phyloP scores from a whole-genome alignment of 257 asterid genomes.

The Ilex aquifolium region DNA sequence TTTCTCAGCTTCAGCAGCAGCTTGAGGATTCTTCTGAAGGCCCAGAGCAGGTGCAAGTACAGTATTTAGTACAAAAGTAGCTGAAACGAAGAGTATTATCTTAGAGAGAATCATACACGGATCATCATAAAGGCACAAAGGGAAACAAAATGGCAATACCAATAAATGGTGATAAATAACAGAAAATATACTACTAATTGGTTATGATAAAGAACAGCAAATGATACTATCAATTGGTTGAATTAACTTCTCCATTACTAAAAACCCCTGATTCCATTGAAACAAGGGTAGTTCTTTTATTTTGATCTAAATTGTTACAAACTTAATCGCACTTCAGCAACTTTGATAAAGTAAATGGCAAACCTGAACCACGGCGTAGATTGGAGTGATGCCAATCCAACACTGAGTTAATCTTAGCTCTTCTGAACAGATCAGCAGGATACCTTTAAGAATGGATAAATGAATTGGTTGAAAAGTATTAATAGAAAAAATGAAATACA shows the following conservation, averaged over 20 bases:
- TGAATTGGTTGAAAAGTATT: neutral
- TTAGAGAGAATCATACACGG: slow-evolving; percentile 5
- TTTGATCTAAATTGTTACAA: no score
- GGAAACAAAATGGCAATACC: no score
- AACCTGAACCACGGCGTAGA: slow-evolving; percentile 83
- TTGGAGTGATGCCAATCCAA: slow-evolving; percentile 93
- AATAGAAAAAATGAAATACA: neutral
- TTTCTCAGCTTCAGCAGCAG: slow-evolving; percentile 64
- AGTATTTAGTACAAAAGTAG: slow-evolving; percentile 36
- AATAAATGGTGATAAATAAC: no score
- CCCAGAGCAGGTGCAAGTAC: slow-evolving; percentile 67
- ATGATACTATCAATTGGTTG: no score
- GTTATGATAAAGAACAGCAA: no score
- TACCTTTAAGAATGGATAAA: slow-evolving; percentile 45
- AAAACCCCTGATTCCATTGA: no score
- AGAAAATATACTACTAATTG: no score
- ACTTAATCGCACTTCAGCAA: no score
- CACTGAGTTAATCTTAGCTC: slow-evolving; percentile 81
- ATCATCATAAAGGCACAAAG: no score
- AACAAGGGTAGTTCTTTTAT: no score
- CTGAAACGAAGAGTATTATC: slow-evolving; percentile 31
- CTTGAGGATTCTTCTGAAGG: slow-evolving; percentile 47
- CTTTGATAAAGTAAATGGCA: no score
- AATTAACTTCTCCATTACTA: no score
- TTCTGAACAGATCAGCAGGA: slow-evolving; percentile 68